These are phyloP conservation scores for Garcileccinum viscosum DNA, from an alignment of 1,284 basidiomycete species.

Conservation along the genomic window DNA sequence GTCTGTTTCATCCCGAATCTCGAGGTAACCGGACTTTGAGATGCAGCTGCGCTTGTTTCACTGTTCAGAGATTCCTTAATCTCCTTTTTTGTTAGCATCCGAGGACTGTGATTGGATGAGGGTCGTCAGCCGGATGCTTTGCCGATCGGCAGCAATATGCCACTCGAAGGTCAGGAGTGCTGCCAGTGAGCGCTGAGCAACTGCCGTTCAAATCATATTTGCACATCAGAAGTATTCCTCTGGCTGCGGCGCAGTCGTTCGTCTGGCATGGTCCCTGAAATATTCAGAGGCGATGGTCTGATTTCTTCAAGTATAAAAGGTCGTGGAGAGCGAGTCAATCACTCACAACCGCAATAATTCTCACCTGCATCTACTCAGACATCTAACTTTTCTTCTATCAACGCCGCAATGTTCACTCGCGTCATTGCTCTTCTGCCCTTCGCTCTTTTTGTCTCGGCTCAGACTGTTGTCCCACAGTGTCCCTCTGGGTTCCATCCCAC, in stretches of 20 bases:
- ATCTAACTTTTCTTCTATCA: not conserved
- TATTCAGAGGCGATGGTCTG: not conserved
- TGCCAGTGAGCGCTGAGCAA: not conserved
- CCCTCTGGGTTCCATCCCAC: not conserved
- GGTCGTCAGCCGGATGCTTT: not conserved
- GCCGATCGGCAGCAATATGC: not conserved
- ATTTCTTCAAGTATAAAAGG: not conserved
- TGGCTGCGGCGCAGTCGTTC: not conserved
- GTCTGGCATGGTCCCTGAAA: not conserved
- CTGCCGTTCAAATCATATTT: not conserved
- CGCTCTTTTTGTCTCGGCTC: not conserved
- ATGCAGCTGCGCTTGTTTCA: too few relatives aligned
- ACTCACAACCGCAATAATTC: not conserved
- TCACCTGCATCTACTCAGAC: not conserved
- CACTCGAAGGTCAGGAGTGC: too few relatives aligned
- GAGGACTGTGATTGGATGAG: not conserved
- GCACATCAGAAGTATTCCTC: not conserved
- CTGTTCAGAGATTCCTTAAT: too few relatives aligned
- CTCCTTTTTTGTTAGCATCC: not conserved
- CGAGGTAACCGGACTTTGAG: not conserved
- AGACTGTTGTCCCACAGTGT: not conserved
- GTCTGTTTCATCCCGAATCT: too few relatives aligned
- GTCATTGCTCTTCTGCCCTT: not conserved
- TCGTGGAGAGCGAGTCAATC: not conserved
- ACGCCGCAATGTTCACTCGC: not conserved